phyloP scores from a whole-genome alignment of 176 grass and related monocot genomes.

The Cenchrus americanus region DNA sequence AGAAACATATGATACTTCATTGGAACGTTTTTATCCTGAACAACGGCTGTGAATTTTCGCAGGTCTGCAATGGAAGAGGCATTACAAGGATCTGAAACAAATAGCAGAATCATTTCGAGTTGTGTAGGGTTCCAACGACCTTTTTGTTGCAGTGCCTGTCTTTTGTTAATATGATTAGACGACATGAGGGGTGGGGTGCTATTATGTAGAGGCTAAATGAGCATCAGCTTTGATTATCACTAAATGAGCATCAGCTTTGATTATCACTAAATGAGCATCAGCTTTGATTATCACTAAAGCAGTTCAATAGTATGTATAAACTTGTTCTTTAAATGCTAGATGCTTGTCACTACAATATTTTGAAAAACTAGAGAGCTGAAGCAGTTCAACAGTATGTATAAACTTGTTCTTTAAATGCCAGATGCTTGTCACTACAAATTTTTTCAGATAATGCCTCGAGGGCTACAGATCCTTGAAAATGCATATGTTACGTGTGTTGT shows the following conservation, averaged over 20 bases:
- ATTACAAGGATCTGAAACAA: slow-evolving; percentile 86
- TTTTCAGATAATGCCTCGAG: slow-evolving; percentile 12
- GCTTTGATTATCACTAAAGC: no score
- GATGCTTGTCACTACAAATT: slow-evolving; percentile 15
- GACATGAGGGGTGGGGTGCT: slow-evolving; percentile 36
- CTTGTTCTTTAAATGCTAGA: no score
- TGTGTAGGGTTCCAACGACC: slow-evolving; percentile 36
- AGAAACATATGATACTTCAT: neutral
- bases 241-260: no score
- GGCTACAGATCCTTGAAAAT: neutral
- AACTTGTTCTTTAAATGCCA: slow-evolving; percentile 2
- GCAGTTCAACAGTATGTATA: slow-evolving; percentile 12
- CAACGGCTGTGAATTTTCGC: neutral
- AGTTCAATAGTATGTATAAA: no score
- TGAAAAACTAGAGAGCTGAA: neutral
- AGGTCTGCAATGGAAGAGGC: slow-evolving; percentile 97
- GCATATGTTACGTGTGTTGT: neutral
- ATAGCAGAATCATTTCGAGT: slow-evolving; percentile 91
- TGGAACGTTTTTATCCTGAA: neutral
- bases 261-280: no score
- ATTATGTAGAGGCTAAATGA: neutral
- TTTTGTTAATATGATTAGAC: slow-evolving; percentile 7
- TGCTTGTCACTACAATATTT: no score
- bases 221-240: slow-evolving; percentile 28
- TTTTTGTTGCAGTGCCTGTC: neutral